Base-by-base conservation (phyloP, 768 basidiomycete species). In the Phanerodontia chrysosporium region DNA sequence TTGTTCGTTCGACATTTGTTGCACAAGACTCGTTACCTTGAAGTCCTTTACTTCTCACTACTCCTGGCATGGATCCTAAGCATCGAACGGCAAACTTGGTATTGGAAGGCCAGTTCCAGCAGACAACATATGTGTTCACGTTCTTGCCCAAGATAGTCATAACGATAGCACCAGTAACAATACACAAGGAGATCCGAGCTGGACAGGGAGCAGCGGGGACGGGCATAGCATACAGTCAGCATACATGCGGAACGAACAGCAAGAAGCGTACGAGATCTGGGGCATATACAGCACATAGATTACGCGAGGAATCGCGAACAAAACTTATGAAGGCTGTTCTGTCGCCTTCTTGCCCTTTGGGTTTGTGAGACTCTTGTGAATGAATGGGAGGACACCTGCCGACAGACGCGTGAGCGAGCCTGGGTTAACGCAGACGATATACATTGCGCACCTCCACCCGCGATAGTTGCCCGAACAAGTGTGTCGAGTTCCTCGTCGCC, bases 401-500 rank as follows among this genome's bases (percentile, higher is more conserved):
- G 1, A 35, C 39, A 14, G 48, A 21, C 35, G 28, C 36, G 27
- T 30, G 2, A 51, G 24, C 16, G 18, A 10, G 35, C n/a, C n/a
- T n/a, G n/a, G n/a, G n/a, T n/a, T n/a, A n/a, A n/a, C n/a, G n/a
- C n/a, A n/a, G n/a, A n/a, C n/a, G n/a, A n/a, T n/a, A n/a, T n/a
- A n/a, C n/a, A n/a, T n/a, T n/a, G n/a, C 65, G 29, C 8, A 65
- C 67, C 69, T 69, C 90, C 90, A 44, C 91, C 90, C 13, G 95
- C 92, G 66, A 97, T 96, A 3, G 95, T 97, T 3, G 95, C 95
- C 55, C 87, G 85, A 28, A 98, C 94, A 59, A 98, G 85, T 18
- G 85, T 89, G 70, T 98, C 95, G n/a, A 98, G 86, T 69, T 98
- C 95, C 73, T 97, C 95, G 72, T 98, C 95, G 32, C 95, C 95